Evolutionary conservation across 2,329 filamentous ascomycete species (phyloP).

Genomic region (Chaetomiaceae sp.): DNA sequence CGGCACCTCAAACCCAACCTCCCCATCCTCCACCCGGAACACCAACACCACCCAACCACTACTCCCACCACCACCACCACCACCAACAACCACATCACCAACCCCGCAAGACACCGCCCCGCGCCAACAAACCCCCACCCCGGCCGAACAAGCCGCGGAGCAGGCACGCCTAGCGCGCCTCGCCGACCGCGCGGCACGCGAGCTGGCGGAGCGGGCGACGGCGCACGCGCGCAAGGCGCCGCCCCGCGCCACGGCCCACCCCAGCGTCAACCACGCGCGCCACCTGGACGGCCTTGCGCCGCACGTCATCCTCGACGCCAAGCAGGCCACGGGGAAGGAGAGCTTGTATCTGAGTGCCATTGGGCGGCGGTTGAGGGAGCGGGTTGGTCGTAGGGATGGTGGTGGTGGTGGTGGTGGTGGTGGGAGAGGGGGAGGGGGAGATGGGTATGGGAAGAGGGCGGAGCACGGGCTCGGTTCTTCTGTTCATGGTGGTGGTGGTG

Average conservation of each 20-base stretch:
- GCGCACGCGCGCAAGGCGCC: conserved; percentile 46
- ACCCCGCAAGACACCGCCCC: conserved; percentile 4
- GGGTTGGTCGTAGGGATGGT: conserved; percentile 6
- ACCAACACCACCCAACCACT: background rate
- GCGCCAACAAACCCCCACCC: conserved; percentile 35
- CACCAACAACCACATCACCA: conserved; percentile 8
- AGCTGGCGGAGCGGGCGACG: conserved; percentile 50
- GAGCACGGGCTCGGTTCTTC: no score
- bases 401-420: background rate
- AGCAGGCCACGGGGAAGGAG: conserved; percentile 71
- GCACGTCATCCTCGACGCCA: conserved; percentile 69
- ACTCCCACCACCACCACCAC: conserved; percentile 12
- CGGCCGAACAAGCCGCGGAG: conserved; percentile 52
- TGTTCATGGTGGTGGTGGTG: background rate
- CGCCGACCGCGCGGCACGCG: conserved; percentile 47
- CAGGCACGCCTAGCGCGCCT: conserved; percentile 55
- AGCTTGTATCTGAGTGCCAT: conserved; percentile 64
- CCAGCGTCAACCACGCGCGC: conserved; percentile 49
- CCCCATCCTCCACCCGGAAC: conserved; percentile 19
- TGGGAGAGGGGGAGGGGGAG: background rate
- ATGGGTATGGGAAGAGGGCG: background rate
- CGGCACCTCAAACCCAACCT: conserved; percentile 14
- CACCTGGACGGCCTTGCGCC: conserved; percentile 54
- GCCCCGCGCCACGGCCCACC: conserved; percentile 47
- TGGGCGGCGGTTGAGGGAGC: conserved; percentile 39